Percentiles rank a stretch among this genome's conserved stretches.
phyloP scores from a whole-genome alignment of 2,329 filamentous ascomycete species.

The Phyllosticta citrichinensis region DNA sequence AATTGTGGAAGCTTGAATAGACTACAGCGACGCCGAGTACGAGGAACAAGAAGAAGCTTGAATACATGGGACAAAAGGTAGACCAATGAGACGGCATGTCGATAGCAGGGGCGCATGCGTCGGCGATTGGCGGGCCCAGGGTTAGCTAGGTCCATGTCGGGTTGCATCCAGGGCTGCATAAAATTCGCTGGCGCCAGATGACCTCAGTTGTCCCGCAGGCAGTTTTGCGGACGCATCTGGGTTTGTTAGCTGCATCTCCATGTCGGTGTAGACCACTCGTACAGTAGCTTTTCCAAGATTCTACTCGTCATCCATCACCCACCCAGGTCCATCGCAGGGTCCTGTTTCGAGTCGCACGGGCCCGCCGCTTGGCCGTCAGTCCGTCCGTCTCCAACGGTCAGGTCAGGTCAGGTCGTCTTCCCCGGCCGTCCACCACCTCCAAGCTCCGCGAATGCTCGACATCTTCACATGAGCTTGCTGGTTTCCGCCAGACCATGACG shows the following conservation, averaged over 20 bases:
- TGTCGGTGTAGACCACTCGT: background rate
- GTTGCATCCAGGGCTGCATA: conserved; percentile 1
- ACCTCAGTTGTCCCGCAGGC: background rate
- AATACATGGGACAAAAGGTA: background rate
- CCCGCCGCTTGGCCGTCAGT: background rate
- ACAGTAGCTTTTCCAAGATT: background rate
- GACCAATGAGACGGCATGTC: background rate
- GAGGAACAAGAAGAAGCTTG: background rate
- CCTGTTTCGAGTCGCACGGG: background rate
- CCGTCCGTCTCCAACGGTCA: background rate
- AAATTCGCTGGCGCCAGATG: background rate
- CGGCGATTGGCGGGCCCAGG: background rate
- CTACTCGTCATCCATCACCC: background rate
- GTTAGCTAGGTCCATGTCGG: no score
- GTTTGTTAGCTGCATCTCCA: background rate
- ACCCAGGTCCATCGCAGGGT: background rate
- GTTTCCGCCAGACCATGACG: conserved; percentile 4
- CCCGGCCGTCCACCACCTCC: background rate
- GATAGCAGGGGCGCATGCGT: background rate
- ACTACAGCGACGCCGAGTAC: conserved; percentile 7
- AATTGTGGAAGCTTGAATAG: conserved; percentile 23
- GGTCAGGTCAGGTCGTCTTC: no score
- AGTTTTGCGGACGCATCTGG: background rate
- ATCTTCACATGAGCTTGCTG: background rate
- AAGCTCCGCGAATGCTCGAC: background rate